A percentile compares a stretch with the other conserved stretches of the same genome.
These are phyloP conservation scores for Eutrema salsugineum DNA, from an alignment of 441 rosid species.

Conservation along the genomic window DNA sequence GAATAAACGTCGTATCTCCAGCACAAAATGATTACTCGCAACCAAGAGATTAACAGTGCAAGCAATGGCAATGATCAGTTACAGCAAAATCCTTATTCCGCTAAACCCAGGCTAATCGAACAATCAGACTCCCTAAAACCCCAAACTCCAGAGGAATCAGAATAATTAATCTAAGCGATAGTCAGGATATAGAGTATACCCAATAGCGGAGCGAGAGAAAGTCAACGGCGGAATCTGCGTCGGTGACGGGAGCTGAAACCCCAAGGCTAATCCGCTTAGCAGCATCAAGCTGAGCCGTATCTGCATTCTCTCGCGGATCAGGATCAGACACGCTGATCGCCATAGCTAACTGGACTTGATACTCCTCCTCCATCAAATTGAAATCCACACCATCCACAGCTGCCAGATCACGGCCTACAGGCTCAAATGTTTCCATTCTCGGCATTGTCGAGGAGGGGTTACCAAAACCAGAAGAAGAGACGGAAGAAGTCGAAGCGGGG, in stretches of 20 bases:
- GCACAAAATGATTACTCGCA: neutral
- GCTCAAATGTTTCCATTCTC: constrained; percentile 47
- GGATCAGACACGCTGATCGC: constrained; percentile 94
- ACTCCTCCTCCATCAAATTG: constrained; percentile 83
- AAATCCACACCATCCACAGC: constrained; percentile 46
- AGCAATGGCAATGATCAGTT: neutral
- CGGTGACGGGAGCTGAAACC: constrained; percentile 44
- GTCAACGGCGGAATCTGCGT: constrained; percentile 49
- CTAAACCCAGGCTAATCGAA: neutral
- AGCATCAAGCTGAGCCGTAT: constrained; percentile 93
- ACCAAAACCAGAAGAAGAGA: constrained; percentile 39
- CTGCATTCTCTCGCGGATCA: constrained; percentile 56
- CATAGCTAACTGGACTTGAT: constrained; percentile 87
- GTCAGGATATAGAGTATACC: constrained; percentile 38
- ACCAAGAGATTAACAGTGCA: neutral
- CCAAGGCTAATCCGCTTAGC: constrained; percentile 96
- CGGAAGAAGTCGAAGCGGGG: constrained; percentile 35
- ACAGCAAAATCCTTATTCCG: constrained; percentile 11
- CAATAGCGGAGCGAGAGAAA: constrained; percentile 84
- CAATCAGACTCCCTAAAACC: neutral
- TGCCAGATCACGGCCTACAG: constrained; percentile 45
- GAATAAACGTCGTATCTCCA: neutral
- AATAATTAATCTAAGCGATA: neutral
- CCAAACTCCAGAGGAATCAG: neutral
- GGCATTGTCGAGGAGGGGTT: constrained; percentile 37